Evolutionary conservation across 495 filamentous ascomycete species (phyloP).

Genomic region (Platismatia glauca): DNA sequence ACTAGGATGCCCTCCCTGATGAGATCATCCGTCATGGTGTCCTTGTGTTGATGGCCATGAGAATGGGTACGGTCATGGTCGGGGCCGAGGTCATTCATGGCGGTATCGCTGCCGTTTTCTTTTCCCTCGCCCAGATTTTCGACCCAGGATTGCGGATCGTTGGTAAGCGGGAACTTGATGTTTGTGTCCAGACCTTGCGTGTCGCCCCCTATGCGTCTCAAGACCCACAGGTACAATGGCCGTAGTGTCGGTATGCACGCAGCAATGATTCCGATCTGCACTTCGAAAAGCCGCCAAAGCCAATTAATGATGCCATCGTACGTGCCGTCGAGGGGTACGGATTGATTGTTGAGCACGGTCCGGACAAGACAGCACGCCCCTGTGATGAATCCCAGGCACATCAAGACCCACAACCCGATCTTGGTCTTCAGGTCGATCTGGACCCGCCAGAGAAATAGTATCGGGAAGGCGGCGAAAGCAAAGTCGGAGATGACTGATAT

Average conservation of each 20-base stretch:
- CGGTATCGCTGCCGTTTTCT: background rate
- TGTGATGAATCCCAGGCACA: conserved; percentile 24
- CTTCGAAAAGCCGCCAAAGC: conserved; percentile 24
- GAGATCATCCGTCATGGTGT: conserved; percentile 20
- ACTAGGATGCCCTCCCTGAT: conserved; percentile 17
- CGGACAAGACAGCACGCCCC: conserved; percentile 21
- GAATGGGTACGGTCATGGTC: background rate
- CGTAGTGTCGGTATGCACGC: conserved; percentile 22
- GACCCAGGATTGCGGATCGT: conserved; percentile 20
- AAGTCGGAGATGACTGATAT: conserved; percentile 24
- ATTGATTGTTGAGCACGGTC: conserved; percentile 21
- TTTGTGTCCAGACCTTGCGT: conserved; percentile 10
- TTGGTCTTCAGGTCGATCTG: conserved; percentile 23
- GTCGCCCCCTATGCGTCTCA: conserved; percentile 9
- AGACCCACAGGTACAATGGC: conserved; percentile 11
- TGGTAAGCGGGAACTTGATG: conserved; percentile 19
- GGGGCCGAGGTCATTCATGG: background rate
- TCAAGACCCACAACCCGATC: conserved; percentile 21
- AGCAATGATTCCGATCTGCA: conserved; percentile 22
- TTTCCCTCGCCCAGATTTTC: conserved; percentile 11
- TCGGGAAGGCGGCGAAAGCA: conserved; percentile 20
- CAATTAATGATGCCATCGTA: conserved; percentile 24
- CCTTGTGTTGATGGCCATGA: background rate
- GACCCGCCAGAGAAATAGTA: conserved; percentile 19
- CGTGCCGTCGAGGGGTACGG: conserved; percentile 18